phyloP scores from a whole-genome alignment of 2,329 filamentous ascomycete species.

The Colletotrichum sp. region DNA sequence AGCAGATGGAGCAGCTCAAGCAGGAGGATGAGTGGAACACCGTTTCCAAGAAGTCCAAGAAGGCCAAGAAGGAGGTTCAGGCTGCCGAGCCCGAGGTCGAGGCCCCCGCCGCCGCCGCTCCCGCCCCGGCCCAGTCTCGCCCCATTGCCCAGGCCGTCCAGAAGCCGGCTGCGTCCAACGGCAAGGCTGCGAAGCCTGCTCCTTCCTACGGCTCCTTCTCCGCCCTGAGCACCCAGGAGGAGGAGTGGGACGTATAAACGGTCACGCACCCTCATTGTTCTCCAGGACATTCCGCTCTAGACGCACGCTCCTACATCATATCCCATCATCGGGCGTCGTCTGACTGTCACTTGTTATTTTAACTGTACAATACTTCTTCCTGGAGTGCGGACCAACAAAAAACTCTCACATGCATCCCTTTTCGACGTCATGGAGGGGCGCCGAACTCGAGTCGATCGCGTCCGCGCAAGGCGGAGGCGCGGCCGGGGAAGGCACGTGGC shows the following conservation, averaged over 20 bases:
- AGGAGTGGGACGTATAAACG: slow-evolving; percentile 58
- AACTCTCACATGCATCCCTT: not conserved
- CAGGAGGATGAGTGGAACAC: slow-evolving; percentile 65
- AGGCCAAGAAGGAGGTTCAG: slow-evolving; percentile 46
- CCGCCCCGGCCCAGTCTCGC: slow-evolving; percentile 22
- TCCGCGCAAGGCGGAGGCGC: not conserved
- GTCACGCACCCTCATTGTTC: not conserved
- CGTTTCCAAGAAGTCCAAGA: slow-evolving; percentile 53
- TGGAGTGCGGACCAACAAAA: slow-evolving; percentile 14
- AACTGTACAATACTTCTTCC: slow-evolving; percentile 22
- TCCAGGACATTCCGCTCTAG: slow-evolving; percentile 14
- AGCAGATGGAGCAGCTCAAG: slow-evolving; percentile 64
- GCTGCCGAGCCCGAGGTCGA: slow-evolving; percentile 39
- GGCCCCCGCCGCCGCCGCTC: slow-evolving; percentile 32
- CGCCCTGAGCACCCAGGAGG: slow-evolving; percentile 48
- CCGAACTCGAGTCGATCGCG: not conserved
- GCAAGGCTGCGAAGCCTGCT: slow-evolving; percentile 33
- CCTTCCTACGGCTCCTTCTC: slow-evolving; percentile 49
- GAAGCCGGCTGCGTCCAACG: slow-evolving; percentile 29
- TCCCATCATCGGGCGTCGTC: not conserved
- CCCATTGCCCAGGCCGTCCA: slow-evolving; percentile 33
- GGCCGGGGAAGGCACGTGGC: slow-evolving; percentile 4
- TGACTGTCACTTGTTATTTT: slow-evolving; percentile 21
- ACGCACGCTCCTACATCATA: not conserved
- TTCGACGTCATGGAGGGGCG: slow-evolving; percentile 8